A percentile compares a stretch with the other conserved stretches of the same genome.
Evolutionary conservation across 345 rosid species (phyloP).

Genomic region (Salix brachista): DNA sequence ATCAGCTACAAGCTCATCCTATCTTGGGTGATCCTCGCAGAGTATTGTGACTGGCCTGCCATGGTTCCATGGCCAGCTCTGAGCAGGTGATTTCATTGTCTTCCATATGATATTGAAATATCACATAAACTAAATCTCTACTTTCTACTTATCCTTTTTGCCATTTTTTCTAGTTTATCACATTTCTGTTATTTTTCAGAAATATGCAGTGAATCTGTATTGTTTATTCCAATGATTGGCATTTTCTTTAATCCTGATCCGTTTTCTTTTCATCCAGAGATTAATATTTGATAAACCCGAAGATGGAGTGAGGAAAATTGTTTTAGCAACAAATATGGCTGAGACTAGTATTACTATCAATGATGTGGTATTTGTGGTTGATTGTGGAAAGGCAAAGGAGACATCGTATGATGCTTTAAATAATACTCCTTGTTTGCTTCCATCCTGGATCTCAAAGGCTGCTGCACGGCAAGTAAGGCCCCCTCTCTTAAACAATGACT

Average conservation of each 20-base stretch:
- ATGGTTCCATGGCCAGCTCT: constrained; percentile 97
- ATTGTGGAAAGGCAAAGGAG: constrained; percentile 99
- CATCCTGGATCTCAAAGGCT: constrained; percentile 97
- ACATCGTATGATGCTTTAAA: constrained; percentile 97
- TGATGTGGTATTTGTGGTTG: constrained; percentile 95
- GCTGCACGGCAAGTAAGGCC: constrained; percentile 91
- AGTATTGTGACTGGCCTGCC: constrained; percentile 89
- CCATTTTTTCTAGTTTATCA: background rate
- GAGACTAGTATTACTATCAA: constrained; percentile 99
- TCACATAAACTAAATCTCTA: background rate
- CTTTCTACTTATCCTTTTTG: background rate
- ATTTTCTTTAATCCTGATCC: constrained; percentile 6
- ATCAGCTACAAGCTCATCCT: constrained; percentile 79
- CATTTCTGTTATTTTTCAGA: background rate
- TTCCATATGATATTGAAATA: background rate
- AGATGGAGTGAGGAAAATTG: constrained; percentile 90
- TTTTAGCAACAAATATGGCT: constrained; percentile 97
- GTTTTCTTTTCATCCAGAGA: constrained; percentile 45
- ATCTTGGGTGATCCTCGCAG: constrained; percentile 78
- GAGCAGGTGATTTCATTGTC: constrained; percentile 65
- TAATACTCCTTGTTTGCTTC: constrained; percentile 98
- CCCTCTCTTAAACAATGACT: background rate
- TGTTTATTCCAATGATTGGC: background rate
- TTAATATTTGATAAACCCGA: constrained; percentile 92
- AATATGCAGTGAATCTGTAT: background rate